Conservation (phyloP, 2,329 filamentous ascomycete species). For the Verticillium tricorpus region DNA sequence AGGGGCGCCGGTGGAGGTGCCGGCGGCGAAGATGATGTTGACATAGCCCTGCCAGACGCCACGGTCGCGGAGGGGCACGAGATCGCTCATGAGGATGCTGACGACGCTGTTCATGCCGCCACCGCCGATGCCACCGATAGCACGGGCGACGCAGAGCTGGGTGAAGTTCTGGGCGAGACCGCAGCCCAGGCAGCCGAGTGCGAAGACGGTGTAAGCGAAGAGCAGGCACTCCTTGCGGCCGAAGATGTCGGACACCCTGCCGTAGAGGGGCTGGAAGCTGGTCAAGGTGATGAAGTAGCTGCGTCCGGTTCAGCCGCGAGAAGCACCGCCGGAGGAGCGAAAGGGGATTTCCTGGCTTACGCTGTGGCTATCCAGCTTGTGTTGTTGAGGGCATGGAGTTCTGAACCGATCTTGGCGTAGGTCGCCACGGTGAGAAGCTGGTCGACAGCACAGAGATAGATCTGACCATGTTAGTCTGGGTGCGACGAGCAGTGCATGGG, state of each 20-base stretch:
- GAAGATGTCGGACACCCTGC: slow-evolving; percentile 67
- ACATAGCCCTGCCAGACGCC: slow-evolving; percentile 70
- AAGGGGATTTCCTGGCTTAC: slow-evolving; percentile 17
- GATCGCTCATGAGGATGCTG: slow-evolving; percentile 65
- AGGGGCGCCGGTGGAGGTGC: slow-evolving; percentile 65
- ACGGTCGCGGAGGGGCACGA: slow-evolving; percentile 64
- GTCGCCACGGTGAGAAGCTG: slow-evolving; percentile 74
- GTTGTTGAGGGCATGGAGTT: slow-evolving; percentile 67
- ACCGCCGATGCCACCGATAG: slow-evolving; percentile 54
- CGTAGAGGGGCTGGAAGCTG: slow-evolving; percentile 71
- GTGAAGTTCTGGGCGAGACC: slow-evolving; percentile 59
- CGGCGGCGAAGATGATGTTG: slow-evolving; percentile 67
- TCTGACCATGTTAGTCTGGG: slow-evolving; percentile 31
- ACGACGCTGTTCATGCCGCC: slow-evolving; percentile 69
- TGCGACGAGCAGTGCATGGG: neutral
- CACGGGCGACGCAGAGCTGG: slow-evolving; percentile 61
- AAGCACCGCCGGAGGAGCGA: neutral
- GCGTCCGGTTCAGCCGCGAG: neutral
- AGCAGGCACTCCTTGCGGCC: slow-evolving; percentile 63
- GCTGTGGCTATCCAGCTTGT: slow-evolving; percentile 68
- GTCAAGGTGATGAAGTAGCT: slow-evolving; percentile 71
- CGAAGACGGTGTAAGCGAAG: slow-evolving; percentile 61
- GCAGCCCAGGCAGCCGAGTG: slow-evolving; percentile 58
- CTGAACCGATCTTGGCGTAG: slow-evolving; percentile 74
- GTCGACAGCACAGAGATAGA: slow-evolving; percentile 70